Conservation (phyloP, 345 rosid genomes). For the Camelina laxa region DNA sequence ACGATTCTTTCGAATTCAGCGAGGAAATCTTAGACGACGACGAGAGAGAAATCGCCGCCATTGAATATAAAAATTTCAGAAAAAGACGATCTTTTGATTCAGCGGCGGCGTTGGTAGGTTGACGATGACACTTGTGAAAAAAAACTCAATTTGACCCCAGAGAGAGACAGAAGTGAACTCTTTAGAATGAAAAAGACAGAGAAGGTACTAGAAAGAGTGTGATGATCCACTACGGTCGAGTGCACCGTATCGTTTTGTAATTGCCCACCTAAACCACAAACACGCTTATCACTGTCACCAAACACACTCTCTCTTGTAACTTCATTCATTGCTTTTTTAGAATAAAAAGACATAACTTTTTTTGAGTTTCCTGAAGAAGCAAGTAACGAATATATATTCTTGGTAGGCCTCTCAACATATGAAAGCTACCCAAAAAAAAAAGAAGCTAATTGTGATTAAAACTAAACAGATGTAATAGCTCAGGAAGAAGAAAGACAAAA, state of each 20-base stretch:
- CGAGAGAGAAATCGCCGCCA: slow-evolving; percentile 33
- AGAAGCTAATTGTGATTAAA: not conserved
- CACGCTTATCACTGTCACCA: not conserved
- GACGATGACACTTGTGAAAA: slow-evolving; percentile 13
- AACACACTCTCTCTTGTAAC: not conserved
- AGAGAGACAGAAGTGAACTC: not conserved
- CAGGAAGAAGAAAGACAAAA: not conserved
- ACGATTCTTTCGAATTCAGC: slow-evolving; percentile 11
- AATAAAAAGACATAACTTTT: slow-evolving; percentile 4
- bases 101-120: slow-evolving; percentile 1
- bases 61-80: not conserved
- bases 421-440: not conserved
- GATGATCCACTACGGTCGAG: slow-evolving; percentile 19
- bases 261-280: not conserved
- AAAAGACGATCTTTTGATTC: not conserved
- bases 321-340: not conserved
- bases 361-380: slow-evolving; percentile 20
- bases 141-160: slow-evolving; percentile 26
- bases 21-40: slow-evolving; percentile 24
- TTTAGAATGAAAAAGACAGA: slow-evolving; percentile 13
- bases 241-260: not conserved
- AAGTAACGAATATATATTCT: slow-evolving; percentile 42
- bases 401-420: slow-evolving; percentile 14
- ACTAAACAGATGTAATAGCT: not conserved
- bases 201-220: slow-evolving; percentile 5